Evolutionary conservation across 345 rosid species (phyloP).

Genomic region (Microthlaspi erraticum): DNA sequence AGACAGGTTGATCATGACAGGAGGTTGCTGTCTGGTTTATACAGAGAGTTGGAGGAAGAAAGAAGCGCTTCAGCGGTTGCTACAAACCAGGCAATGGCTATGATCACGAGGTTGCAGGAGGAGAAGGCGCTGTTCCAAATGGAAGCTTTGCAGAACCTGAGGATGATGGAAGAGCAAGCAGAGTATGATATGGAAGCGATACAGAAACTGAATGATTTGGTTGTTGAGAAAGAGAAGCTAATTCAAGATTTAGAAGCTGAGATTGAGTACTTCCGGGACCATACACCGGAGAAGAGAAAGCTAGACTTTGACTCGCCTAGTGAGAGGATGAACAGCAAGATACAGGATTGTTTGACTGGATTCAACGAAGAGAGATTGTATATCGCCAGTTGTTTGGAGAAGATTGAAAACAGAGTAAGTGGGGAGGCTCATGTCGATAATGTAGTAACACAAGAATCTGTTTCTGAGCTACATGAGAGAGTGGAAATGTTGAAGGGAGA

Average conservation of each 20-base stretch:
- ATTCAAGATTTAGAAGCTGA: constrained; percentile 89
- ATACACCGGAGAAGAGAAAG: constrained; percentile 46
- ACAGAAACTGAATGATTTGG: constrained; percentile 75
- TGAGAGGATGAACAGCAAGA: constrained; percentile 31
- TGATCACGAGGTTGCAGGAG: constrained; percentile 96
- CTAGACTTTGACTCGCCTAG: constrained; percentile 18
- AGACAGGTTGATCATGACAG: constrained; percentile 86
- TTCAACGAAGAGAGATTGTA: constrained; percentile 60
- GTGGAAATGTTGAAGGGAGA: constrained; percentile 58
- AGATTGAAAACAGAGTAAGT: constrained; percentile 49
- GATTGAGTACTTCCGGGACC: constrained; percentile 67
- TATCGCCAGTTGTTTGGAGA: constrained; percentile 51
- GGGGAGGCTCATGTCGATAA: constrained; percentile 27
- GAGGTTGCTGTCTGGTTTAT: constrained; percentile 58
- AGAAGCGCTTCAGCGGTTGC: constrained; percentile 87
- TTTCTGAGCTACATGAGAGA: constrained; percentile 52
- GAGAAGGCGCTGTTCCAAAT: constrained; percentile 88
- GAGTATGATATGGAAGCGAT: constrained; percentile 96
- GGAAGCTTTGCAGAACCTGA: constrained; percentile 89
- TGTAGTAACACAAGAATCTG: constrained; percentile 35
- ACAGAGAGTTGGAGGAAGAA: constrained; percentile 93
- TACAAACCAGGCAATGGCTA: constrained; percentile 96
- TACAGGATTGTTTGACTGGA: constrained; percentile 43
- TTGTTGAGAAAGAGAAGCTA: constrained; percentile 77
- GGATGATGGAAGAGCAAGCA: constrained; percentile 92